Evolutionary conservation across 805 yeast genomes (phyloP), one percentile per base, ranked within the genome.

Genomic region (Lipomyces japonicus): DNA sequence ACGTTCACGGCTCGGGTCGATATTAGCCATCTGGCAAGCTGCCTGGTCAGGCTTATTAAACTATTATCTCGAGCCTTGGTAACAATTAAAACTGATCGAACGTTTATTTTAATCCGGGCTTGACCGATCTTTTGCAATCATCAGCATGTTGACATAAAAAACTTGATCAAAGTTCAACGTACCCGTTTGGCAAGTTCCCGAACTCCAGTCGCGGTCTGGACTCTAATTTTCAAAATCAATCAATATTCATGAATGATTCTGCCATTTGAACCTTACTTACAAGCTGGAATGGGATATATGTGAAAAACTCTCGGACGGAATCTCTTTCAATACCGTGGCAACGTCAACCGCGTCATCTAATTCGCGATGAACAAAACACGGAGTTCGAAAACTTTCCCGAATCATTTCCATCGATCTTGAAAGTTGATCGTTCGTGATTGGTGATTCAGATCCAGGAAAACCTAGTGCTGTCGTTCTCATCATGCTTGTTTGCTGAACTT

Each of bases 51-150:
- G 61, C 79, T 81, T 4, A 85, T 80, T 45, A 89, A 69, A 4
- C 88, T 81, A 59, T 84, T 82, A 64, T 89, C 96, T 47, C 95
- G 75, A 1, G 95, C 93, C 66, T 88, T 88, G n/a, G 96, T 88
- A 18, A 89, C 89, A 12, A 88, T 79, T 80, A 88, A 75, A 18
- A 88, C 79, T 16, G 86, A 79, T 39, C 76, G 75, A 18, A 85
- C 81, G 48, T 83, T 82, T 19, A 88, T 67, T 59, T 81, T 81
- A 24, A 88, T 53, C 26, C 53, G 42, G 12, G 65, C 62, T 48
- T 53, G 50, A 21, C 65, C 65, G 35, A 55, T 56, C 40, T 51
- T 25, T 10, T n/a, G 9, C 28, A 18, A 16, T 18, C 19, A 14
- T 39, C 19, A 37, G 50, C 36, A 37, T 23, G 3, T 38, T 18